Conservation (phyloP, 495 filamentous ascomycete genomes). For the Hypomontagnella submonticulosa region DNA sequence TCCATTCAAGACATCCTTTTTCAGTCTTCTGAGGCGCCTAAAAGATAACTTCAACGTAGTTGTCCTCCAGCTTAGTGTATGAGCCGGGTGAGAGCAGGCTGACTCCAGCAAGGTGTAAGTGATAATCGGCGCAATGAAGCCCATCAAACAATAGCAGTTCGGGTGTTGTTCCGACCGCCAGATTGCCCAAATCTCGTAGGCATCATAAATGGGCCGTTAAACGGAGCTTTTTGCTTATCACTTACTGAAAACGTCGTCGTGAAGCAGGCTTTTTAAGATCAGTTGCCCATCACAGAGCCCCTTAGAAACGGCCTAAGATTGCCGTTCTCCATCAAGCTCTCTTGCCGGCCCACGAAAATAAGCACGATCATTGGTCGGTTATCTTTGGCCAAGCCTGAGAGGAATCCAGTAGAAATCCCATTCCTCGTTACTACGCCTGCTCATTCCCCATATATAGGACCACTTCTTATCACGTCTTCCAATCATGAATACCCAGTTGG, state of each 20-base stretch:
- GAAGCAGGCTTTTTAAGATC: constrained; percentile 46
- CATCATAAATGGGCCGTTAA: constrained; percentile 40
- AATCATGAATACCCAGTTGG: constrained; percentile 37
- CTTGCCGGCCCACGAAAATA: constrained; percentile 21
- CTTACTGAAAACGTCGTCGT: constrained; percentile 43
- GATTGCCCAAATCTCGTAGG: constrained; percentile 34
- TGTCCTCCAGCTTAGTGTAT: background rate
- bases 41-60: constrained; percentile 8
- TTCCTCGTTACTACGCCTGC: constrained; percentile 42
- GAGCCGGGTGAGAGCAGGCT: background rate
- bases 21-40: constrained; percentile 17
- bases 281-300: constrained; percentile 46
- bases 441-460: constrained; percentile 39
- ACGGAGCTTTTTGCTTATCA: constrained; percentile 43
- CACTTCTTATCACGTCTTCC: constrained; percentile 35
- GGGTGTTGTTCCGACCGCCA: constrained; percentile 41
- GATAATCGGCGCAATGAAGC: constrained; percentile 21
- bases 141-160: constrained; percentile 25
- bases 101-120: constrained; percentile 12
- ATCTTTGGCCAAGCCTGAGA: constrained; percentile 37
- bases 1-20: constrained; percentile 17
- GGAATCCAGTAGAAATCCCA: constrained; percentile 45
- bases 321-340: constrained; percentile 42
- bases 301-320: constrained; percentile 43
- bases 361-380: constrained; percentile 25